Evolutionary conservation across 257 asterid genomes (phyloP).

Genomic region (Nicotiana undulata): DNA sequence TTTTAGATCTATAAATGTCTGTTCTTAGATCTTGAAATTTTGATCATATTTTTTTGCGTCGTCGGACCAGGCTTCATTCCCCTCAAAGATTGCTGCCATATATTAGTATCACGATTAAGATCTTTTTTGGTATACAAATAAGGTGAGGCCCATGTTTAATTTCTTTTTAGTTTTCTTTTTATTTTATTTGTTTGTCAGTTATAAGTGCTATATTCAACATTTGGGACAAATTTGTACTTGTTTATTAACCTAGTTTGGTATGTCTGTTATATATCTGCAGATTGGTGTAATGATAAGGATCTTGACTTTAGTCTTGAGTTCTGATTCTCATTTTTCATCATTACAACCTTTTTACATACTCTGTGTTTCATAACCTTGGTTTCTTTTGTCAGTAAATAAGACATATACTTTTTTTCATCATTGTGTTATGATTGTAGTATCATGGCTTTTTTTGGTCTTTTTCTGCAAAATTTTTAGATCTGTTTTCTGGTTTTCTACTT

Average conservation of each 20-base stretch:
- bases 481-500: background rate
- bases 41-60: background rate
- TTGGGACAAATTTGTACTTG: background rate
- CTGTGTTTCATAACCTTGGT: background rate
- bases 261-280: background rate
- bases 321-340: background rate
- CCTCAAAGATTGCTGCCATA: conserved; percentile 12
- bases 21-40: background rate
- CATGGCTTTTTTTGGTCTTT: background rate
- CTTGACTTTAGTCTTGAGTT: background rate
- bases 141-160: background rate
- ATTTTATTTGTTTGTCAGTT: too few relatives aligned
- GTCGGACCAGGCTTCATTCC: conserved; percentile 40
- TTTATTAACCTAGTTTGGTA: background rate
- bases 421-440: background rate
- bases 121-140: background rate
- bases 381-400: conserved; percentile 1
- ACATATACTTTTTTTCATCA: background rate
- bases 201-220: background rate
- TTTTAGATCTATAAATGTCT: background rate
- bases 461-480: background rate
- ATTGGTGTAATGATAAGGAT: conserved; percentile 8
- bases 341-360: background rate
- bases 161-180: background rate
- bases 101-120: background rate